Conservation (phyloP, 2,329 filamentous ascomycete genomes). For the Trichophyton benhamiae region DNA sequence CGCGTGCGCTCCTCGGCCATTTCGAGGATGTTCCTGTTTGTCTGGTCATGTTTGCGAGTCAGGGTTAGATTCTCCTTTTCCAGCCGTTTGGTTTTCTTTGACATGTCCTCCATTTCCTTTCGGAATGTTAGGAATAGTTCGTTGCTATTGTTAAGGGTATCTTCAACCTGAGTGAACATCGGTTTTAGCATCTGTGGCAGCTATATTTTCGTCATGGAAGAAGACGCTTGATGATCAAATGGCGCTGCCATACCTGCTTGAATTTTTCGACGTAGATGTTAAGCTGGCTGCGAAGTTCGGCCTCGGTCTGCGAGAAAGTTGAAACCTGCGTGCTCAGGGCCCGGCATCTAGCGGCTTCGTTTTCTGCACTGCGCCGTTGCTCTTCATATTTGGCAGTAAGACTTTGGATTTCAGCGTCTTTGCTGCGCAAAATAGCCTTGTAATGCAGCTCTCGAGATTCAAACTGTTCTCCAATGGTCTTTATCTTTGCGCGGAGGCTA, state of each 20-base stretch:
- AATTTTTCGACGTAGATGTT: slow-evolving; percentile 99
- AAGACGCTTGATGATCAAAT: not conserved
- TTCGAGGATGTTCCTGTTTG: slow-evolving; percentile 86
- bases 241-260: slow-evolving; percentile 69
- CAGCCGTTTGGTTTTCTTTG: slow-evolving; percentile 91
- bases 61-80: slow-evolving; percentile 92
- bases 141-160: slow-evolving; percentile 96
- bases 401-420: slow-evolving; percentile 90
- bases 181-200: not conserved
- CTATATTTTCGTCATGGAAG: not conserved
- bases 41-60: slow-evolving; percentile 84
- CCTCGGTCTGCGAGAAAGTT: slow-evolving; percentile 91
- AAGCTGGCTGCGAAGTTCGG: slow-evolving; percentile 82
- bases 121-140: slow-evolving; percentile 93
- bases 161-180: slow-evolving; percentile 61
- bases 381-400: slow-evolving; percentile 80
- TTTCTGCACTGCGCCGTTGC: slow-evolving; percentile 77
- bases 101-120: slow-evolving; percentile 99
- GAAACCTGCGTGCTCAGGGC: slow-evolving; percentile 84
- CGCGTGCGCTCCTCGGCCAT: slow-evolving; percentile 89
- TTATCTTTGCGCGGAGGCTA: slow-evolving; percentile 59
- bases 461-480: slow-evolving; percentile 92
- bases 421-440: slow-evolving; percentile 78
- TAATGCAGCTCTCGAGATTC: slow-evolving; percentile 92
- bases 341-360: slow-evolving; percentile 65